Base-by-base conservation (phyloP, 2,329 filamentous ascomycete genomes). In the Penicillium paneum region DNA sequence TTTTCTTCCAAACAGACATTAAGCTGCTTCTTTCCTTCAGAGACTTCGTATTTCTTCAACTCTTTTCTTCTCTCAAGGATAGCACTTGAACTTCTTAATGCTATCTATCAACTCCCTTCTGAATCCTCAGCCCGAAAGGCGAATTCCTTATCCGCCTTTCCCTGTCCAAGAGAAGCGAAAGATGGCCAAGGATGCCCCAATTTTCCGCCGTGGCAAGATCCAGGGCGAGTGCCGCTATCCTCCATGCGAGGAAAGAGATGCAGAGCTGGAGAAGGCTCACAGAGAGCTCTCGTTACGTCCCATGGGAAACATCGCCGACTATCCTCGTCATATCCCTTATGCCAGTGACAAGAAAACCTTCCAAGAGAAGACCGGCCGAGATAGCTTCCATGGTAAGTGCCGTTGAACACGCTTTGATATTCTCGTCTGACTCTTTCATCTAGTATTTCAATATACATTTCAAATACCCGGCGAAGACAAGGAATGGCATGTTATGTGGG, bases 321-420 rank as follows among this genome's bases (percentile, higher is more conserved):
- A 80, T 57, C 83, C 83, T 61, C 81, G 86, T 48, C 91, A 93
- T 66, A 96, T 97, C 55, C 93, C 93, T 0, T 97, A 97, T 74
- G 92, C 91, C 67, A 96, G 92, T 70, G 89, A 91, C 62, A 97
- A 97, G 79, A 96, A 95, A 72, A 83, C 87, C 56, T 96, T 97
- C 66, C 83, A 86, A 58, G 84, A 87, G 60, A 95, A 90, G 77
- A 97, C 93, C 3, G 90, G 91, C 1, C 81, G 91, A 50, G 90
- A 95, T 63, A 88, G 87, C 57, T 95, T 97, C 63, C 89, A 97
- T 81, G 89, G 93, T 94, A 78, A 38, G 56, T 42, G 7, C 17
- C 13, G 1, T 11, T 21, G 3, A 7, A 5, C 13, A 8, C 11
- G 12, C 10, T 26, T 35, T 49, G 8, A 31, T 21, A 13, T 36